Conservation (phyloP, 371 early-diverging fungal genomes). For the Mucor sp. region DNA sequence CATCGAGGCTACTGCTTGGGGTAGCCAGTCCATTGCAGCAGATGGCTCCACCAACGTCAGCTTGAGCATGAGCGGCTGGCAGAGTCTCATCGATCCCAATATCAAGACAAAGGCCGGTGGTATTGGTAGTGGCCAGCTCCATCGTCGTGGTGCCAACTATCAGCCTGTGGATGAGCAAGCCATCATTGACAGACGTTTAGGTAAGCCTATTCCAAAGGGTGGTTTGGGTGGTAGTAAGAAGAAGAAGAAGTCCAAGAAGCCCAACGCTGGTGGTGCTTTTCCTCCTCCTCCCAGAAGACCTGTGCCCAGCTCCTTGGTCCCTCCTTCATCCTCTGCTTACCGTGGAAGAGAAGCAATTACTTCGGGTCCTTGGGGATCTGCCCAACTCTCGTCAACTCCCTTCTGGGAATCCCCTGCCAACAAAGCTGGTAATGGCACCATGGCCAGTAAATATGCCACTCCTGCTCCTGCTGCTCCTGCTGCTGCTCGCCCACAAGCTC, state of each 20-base stretch:
- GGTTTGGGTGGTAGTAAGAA: slow-evolving; percentile 26
- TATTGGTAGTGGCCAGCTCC: slow-evolving; percentile 49
- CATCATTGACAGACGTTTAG: slow-evolving; percentile 44
- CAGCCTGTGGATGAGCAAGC: slow-evolving; percentile 46
- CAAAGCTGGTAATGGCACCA: slow-evolving; percentile 11
- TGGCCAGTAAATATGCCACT: slow-evolving; percentile 20
- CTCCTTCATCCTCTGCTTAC: slow-evolving; percentile 12
- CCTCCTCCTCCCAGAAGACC: slow-evolving; percentile 8
- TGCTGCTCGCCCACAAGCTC: not conserved
- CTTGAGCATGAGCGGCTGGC: slow-evolving; percentile 39
- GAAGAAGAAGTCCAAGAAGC: slow-evolving; percentile 5
- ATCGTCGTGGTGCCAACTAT: slow-evolving; percentile 47
- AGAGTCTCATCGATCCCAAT: slow-evolving; percentile 42
- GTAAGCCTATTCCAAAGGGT: slow-evolving; percentile 30
- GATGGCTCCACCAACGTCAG: slow-evolving; percentile 29
- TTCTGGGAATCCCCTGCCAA: slow-evolving; percentile 38
- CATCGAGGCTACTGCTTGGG: slow-evolving; percentile 8
- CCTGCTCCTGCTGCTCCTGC: not conserved
- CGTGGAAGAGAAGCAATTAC: slow-evolving; percentile 5
- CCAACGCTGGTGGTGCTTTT: not conserved
- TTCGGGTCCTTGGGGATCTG: slow-evolving; percentile 32
- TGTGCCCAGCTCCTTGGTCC: not conserved
- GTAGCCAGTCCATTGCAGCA: not conserved
- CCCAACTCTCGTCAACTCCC: slow-evolving; percentile 29
- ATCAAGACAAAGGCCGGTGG: slow-evolving; percentile 39